These are phyloP conservation scores for Aureobasidium melanogenum DNA, from an alignment of 2,329 filamentous ascomycete species.

Conservation along the genomic window DNA sequence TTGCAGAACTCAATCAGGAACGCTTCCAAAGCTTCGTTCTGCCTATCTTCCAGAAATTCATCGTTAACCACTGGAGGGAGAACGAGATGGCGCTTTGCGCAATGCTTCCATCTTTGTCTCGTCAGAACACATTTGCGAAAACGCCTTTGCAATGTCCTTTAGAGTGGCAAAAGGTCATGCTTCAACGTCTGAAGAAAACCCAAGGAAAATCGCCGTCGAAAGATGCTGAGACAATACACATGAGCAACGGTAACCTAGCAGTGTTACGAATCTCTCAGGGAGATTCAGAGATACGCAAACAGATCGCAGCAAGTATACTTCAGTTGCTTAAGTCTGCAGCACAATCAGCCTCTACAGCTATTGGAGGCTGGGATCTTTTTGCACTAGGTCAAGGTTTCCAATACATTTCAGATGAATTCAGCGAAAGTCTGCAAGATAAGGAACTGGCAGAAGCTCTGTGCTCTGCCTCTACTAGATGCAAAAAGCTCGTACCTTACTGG, in stretches of 20 bases:
- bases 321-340: background rate
- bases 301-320: background rate
- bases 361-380: slow-evolving; percentile 10
- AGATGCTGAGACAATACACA: background rate
- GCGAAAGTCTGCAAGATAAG: slow-evolving; percentile 1
- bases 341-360: background rate
- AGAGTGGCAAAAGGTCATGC: slow-evolving; percentile 55
- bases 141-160: slow-evolving; percentile 34
- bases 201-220: background rate
- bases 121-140: slow-evolving; percentile 42
- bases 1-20: slow-evolving; percentile 62
- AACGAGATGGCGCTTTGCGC: slow-evolving; percentile 62
- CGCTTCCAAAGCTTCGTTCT: slow-evolving; percentile 73
- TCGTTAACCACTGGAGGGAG: slow-evolving; percentile 62
- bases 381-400: slow-evolving; percentile 12
- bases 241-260: slow-evolving; percentile 10
- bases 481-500: slow-evolving; percentile 12
- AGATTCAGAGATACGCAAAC: slow-evolving; percentile 1
- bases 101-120: slow-evolving; percentile 53
- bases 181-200: slow-evolving; percentile 10
- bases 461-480: slow-evolving; percentile 1
- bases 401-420: slow-evolving; percentile 9
- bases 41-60: slow-evolving; percentile 75
- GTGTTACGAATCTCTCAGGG: slow-evolving; percentile 7
- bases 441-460: slow-evolving; percentile 5